Percentiles rank a stretch among this genome's conserved stretches.
These are phyloP conservation scores for Penicillium egyptiacum DNA, from an alignment of 495 filamentous ascomycete genomes.

Conservation along the genomic window DNA sequence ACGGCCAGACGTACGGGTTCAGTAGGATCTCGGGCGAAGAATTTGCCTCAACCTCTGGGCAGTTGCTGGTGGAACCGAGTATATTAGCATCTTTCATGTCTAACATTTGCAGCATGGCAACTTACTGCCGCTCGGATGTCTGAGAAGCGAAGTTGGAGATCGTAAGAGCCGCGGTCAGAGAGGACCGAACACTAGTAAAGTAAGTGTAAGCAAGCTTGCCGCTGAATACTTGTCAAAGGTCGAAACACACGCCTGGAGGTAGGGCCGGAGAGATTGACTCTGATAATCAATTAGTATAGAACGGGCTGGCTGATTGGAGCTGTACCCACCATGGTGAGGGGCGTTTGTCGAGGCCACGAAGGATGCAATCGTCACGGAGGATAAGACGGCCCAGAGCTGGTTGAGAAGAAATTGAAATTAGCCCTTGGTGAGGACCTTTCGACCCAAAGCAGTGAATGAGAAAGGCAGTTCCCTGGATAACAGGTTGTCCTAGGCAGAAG, in stretches of 20 bases:
- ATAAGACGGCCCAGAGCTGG: neutral
- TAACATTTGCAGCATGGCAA: neutral
- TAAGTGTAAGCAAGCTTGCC: neutral
- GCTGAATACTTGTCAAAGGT: neutral
- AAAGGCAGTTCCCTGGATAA: conserved; percentile 4
- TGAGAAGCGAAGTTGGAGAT: conserved; percentile 98
- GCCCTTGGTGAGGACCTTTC: neutral
- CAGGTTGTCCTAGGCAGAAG: conserved; percentile 13
- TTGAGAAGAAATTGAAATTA: neutral
- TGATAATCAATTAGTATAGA: conserved; percentile 33
- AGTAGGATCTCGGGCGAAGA: conserved; percentile 87
- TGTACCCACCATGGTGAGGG: conserved; percentile 25
- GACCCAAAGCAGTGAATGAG: neutral
- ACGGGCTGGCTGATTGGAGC: neutral
- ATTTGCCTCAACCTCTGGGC: conserved; percentile 89
- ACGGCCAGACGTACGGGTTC: conserved; percentile 62
- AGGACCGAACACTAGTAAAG: conserved; percentile 71
- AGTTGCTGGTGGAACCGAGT: conserved; percentile 54
- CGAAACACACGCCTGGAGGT: conserved; percentile 60
- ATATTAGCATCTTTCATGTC: neutral
- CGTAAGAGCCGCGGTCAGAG: conserved; percentile 88
- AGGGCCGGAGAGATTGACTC: conserved; percentile 98
- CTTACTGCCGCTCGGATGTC: conserved; percentile 73
- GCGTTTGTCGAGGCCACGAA: neutral
- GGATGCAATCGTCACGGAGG: neutral